Percentiles rank a stretch among this genome's conserved stretches.
phyloP scores from a whole-genome alignment of 129 eudicot species.

The Scalesia atractyloides region DNA sequence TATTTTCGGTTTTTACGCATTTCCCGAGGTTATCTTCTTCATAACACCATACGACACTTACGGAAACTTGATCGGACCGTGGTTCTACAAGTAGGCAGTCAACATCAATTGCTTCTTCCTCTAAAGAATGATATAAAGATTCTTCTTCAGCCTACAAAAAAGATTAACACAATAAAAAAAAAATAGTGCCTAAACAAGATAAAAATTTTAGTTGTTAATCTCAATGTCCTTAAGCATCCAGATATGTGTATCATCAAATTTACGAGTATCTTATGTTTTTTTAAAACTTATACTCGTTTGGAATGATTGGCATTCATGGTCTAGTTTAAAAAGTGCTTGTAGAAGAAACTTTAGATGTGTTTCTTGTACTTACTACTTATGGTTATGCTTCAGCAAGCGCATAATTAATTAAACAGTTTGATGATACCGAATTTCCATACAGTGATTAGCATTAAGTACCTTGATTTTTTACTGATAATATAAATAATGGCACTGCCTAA shows the following conservation, averaged over 20 bases:
- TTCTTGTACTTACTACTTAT: no score
- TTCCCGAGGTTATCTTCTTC: conserved; percentile 46
- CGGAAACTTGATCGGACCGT: conserved; percentile 53
- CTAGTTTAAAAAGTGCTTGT: neutral
- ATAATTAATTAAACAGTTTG: neutral
- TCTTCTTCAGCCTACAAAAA: conserved; percentile 51
- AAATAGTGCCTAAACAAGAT: neutral
- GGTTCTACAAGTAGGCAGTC: conserved; percentile 70
- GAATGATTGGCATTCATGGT: neutral
- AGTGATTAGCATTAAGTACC: no score
- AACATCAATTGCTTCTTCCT: conserved; percentile 62
- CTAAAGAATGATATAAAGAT: conserved; percentile 51
- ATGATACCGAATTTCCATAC: no score
- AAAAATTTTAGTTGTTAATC: neutral
- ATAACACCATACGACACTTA: conserved; percentile 58
- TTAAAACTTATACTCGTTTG: neutral
- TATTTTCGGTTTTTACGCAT: conserved; percentile 40
- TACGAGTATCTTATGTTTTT: neutral
- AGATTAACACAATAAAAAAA: conserved; percentile 4
- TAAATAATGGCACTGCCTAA: no score
- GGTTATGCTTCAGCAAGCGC: neutral
- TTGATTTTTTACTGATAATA: no score
- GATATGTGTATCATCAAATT: conserved; percentile 3
- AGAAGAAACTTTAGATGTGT: neutral
- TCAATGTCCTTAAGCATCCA: neutral